Percentiles rank a stretch among this genome's conserved stretches.
These are phyloP conservation scores for Spencermartinsiella ligniputridi DNA, from an alignment of 1,139 yeast species.

Conservation along the genomic window DNA sequence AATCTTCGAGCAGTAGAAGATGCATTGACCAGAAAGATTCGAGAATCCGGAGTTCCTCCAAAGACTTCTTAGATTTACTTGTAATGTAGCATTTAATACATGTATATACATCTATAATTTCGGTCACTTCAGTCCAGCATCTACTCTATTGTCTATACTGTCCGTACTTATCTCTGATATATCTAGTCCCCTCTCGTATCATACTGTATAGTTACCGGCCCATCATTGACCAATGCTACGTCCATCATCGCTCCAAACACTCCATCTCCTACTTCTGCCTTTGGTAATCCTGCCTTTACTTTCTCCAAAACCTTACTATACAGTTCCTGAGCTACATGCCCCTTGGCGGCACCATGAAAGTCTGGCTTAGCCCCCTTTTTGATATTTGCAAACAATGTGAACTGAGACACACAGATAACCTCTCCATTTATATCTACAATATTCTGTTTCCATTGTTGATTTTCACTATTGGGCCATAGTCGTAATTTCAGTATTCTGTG, in stretches of 20 bases:
- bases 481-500: slow-evolving; percentile 61
- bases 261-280: slow-evolving; percentile 78
- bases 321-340: slow-evolving; percentile 57
- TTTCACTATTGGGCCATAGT: slow-evolving; percentile 62
- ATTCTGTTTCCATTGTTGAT: slow-evolving; percentile 59
- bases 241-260: slow-evolving; percentile 98
- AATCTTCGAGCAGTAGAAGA: slow-evolving; percentile 33
- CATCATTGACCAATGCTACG: slow-evolving; percentile 77
- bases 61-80: background rate
- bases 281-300: slow-evolving; percentile 42
- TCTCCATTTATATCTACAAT: slow-evolving; percentile 52
- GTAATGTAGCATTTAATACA: no score
- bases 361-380: slow-evolving; percentile 93
- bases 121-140: no score
- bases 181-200: slow-evolving; percentile 49
- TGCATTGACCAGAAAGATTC: background rate
- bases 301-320: slow-evolving; percentile 57
- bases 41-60: background rate
- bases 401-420: slow-evolving; percentile 70
- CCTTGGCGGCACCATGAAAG: slow-evolving; percentile 85
- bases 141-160: no score
- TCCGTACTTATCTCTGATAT: no score
- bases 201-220: slow-evolving; percentile 72
- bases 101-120: background rate
- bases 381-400: slow-evolving; percentile 78